phyloP scores from a whole-genome alignment of 495 filamentous ascomycete species.

The Aspergillus heteromorphus region DNA sequence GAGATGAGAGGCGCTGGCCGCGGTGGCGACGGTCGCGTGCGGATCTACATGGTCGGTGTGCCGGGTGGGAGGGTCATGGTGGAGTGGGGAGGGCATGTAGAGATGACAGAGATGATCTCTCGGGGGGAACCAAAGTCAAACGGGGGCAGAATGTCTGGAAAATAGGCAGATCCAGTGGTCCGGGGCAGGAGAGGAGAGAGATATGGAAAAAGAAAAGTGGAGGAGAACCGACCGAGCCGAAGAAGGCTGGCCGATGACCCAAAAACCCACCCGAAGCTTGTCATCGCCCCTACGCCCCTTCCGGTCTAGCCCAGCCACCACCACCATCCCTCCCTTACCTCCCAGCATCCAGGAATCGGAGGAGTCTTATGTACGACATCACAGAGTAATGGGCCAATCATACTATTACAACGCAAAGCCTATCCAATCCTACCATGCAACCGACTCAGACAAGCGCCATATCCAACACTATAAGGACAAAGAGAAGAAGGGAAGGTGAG shows the following conservation, averaged over 20 bases:
- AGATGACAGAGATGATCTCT: not conserved
- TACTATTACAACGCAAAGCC: not conserved
- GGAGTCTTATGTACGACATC: not conserved
- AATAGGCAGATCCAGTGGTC: not conserved
- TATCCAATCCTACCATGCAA: slow-evolving; percentile 9
- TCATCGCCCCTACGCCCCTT: not conserved
- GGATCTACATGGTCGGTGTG: slow-evolving; percentile 14
- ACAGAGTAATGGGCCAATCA: not conserved
- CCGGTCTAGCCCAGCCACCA: not conserved
- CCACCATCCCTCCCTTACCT: not conserved
- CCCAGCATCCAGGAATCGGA: not conserved
- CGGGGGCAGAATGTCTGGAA: not conserved
- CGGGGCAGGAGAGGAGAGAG: not conserved
- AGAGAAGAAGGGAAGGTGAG: not conserved
- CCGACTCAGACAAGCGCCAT: not conserved
- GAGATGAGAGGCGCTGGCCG: not conserved
- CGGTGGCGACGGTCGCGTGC: not conserved
- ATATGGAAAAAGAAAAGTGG: not conserved
- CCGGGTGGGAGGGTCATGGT: slow-evolving; percentile 2
- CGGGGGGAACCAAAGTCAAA: not conserved
- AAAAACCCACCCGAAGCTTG: not conserved
- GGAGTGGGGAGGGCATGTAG: slow-evolving; percentile 13
- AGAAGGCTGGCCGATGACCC: not conserved
- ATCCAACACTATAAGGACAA: not conserved
- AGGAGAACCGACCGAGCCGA: not conserved